Base-by-base conservation (phyloP, 768 basidiomycete genomes). In the Amanita thiersii region DNA sequence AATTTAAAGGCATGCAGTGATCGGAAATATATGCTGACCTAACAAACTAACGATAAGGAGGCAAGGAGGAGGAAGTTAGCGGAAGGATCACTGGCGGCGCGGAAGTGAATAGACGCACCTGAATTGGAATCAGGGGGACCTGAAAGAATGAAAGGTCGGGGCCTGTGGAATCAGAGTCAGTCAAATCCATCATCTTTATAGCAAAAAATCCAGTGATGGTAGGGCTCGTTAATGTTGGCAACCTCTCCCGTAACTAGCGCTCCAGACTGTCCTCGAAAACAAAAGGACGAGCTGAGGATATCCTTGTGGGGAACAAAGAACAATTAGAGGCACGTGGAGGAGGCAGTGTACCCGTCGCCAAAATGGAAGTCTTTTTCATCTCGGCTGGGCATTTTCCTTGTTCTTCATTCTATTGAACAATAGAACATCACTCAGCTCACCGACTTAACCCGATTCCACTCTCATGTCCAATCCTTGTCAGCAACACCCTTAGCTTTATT, bases 61-160 rank as follows among this genome's bases (percentile, higher is more conserved):
- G 18, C 12, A 30, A 35, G 24, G 14, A 29, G 21, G 32, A 36
- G 30, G 29, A 33, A 39, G 41, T 36, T 21, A 37, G 45, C 39
- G 43, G 40, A 44, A 46, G 29, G 43, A 44, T 33, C 35, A 38
- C 41, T 11, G 32, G 44, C 39, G n/a, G 39, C 5, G 39, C 43
- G 47, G 44, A 45, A 46, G 29, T 18, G 23, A 32, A 29, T 37
- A 20, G 24, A 36, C 34, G 47, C 20, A 44, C 34, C 28, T 19
- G 36, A 25, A 37, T 28, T 26, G 47, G 28, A 24, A 38, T 23
- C 36, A 20, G 35, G 40, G 42, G 42, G 42, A 34, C 32, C 42
- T 34, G 42, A 43, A 43, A 17, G 42, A 43, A 34, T 37, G 42
- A 43, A 43, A 32, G 42, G 26, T 28, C 26, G 6, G n/a, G 26